Conservation (phyloP, 106 monocot species). For the Dioscorea zingiberensis region DNA sequence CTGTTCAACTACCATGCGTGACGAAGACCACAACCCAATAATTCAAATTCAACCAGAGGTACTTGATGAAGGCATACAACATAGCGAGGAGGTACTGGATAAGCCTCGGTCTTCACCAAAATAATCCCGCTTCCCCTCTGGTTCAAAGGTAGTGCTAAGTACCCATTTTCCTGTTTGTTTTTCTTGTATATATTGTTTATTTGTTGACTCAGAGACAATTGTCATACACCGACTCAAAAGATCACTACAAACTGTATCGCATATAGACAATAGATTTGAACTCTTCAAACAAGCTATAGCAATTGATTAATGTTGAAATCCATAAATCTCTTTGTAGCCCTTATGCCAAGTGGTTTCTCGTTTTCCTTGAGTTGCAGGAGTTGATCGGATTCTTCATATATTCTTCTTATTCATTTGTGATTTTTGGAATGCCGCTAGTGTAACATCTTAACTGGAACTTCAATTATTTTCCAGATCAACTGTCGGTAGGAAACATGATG, state of each 20-base stretch:
- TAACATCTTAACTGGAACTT: no score
- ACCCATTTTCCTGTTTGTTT: background rate
- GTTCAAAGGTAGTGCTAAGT: constrained; percentile 2
- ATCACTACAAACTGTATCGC: no score
- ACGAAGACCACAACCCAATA: constrained; percentile 11
- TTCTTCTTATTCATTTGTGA: background rate
- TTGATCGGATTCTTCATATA: background rate
- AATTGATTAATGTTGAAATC: background rate
- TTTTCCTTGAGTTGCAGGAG: no score
- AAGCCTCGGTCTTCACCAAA: background rate
- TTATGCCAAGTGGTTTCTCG: background rate
- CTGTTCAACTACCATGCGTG: constrained; percentile 17
- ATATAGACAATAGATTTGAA: background rate
- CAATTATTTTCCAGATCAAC: no score
- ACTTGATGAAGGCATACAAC: constrained; percentile 33
- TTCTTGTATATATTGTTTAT: background rate
- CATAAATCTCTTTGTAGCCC: background rate
- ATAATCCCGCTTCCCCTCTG: background rate
- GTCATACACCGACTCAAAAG: no score
- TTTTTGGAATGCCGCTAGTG: no score
- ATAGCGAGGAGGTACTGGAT: constrained; percentile 16
- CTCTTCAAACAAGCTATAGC: background rate
- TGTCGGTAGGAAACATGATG: constrained; percentile 1
- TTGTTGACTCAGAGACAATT: background rate
- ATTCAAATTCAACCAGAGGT: constrained; percentile 14